Evolutionary conservation across 371 early-diverging fungal species (phyloP).

Genomic region (Mortierella sp.): DNA sequence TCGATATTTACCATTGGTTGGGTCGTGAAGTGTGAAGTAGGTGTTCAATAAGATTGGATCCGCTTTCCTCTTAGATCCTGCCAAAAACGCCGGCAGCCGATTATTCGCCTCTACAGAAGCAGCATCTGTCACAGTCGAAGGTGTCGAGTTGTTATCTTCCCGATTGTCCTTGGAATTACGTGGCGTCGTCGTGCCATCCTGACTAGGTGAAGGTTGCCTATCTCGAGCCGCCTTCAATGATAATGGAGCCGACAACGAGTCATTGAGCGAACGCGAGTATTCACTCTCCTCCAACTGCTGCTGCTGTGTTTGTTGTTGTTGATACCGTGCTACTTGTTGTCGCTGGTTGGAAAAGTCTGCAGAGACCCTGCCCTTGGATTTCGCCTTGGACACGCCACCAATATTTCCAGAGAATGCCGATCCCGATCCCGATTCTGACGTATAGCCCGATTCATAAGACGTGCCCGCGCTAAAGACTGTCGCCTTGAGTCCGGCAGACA

Average conservation of each 20-base stretch:
- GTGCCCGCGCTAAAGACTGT: constrained; percentile 35
- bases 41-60: constrained; percentile 42
- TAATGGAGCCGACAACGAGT: constrained; percentile 15
- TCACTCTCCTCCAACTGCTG: neutral
- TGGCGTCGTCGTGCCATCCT: neutral
- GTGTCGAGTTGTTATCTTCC: neutral
- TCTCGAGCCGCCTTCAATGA: constrained; percentile 10
- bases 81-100: constrained; percentile 27
- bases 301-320: neutral
- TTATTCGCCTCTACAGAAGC: neutral
- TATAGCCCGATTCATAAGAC: constrained; percentile 32
- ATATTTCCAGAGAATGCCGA: neutral
- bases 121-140: neutral
- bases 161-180: neutral
- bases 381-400: constrained; percentile 16
- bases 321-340: neutral
- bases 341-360: constrained; percentile 4
- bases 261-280: neutral
- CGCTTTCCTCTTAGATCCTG: constrained; percentile 12
- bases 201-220: constrained; percentile 12
- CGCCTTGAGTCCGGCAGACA: constrained; percentile 53
- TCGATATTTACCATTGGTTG: constrained; percentile 34
- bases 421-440: constrained; percentile 39
- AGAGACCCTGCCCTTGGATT: constrained; percentile 21
- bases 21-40: constrained; percentile 49